phyloP scores from a whole-genome alignment of 495 filamentous ascomycete genomes.

The Talaromyces ruber region DNA sequence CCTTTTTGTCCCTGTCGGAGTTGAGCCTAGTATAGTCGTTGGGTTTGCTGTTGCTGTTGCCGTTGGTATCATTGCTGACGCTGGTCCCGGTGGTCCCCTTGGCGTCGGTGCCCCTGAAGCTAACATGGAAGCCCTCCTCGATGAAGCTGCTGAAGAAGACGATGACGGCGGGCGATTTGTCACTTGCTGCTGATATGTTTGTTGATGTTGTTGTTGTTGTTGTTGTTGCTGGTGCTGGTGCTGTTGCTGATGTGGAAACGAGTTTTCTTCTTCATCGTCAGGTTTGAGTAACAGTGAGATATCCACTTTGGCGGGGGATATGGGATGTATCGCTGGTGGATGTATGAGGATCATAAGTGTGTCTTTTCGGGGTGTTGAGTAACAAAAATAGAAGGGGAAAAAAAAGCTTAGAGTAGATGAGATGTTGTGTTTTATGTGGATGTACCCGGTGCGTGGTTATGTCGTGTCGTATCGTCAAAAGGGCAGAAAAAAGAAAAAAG shows the following conservation, averaged over 20 bases:
- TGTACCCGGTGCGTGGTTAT: background rate
- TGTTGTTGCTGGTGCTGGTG: slow-evolving; percentile 7
- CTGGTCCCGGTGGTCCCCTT: slow-evolving; percentile 6
- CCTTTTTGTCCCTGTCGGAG: background rate
- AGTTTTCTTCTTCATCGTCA: slow-evolving; percentile 71
- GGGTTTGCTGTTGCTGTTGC: slow-evolving; percentile 38
- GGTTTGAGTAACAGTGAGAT: slow-evolving; percentile 74
- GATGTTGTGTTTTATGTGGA: background rate
- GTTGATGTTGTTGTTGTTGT: slow-evolving; percentile 9
- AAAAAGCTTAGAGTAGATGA: background rate
- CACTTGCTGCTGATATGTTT: background rate
- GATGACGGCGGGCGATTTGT: background rate
- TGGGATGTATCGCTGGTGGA: slow-evolving; percentile 32
- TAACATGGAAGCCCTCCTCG: slow-evolving; percentile 13
- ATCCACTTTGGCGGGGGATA: slow-evolving; percentile 69
- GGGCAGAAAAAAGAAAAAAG: background rate
- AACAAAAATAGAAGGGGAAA: background rate
- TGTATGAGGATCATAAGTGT: slow-evolving; percentile 47
- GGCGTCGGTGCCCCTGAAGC: slow-evolving; percentile 16
- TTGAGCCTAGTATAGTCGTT: slow-evolving; percentile 14
- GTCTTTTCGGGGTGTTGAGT: slow-evolving; percentile 14
- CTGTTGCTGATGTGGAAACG: slow-evolving; percentile 15
- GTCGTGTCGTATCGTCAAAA: background rate
- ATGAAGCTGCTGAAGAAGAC: slow-evolving; percentile 13
- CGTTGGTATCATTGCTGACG: slow-evolving; percentile 33